Base-by-base conservation (phyloP, 805 yeast genomes). In the Candida fluviatilis region DNA sequence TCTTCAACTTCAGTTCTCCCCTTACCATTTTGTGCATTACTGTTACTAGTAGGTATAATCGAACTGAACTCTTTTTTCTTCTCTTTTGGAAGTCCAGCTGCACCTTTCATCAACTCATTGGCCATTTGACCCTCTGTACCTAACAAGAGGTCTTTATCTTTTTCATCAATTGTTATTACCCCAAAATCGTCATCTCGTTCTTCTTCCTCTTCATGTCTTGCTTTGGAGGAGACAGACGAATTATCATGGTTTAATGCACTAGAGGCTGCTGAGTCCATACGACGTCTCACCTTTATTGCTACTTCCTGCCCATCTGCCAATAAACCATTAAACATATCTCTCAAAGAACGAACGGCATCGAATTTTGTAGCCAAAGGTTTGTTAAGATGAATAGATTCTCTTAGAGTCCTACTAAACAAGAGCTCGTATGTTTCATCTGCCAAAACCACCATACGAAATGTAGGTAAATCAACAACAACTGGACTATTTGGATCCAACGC, bases 351-450 rank as follows among this genome's bases (percentile, higher is more conserved):
- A 40, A 75, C 76, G 27, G 71, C 64, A 49, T 69, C 73, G 33
- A 68, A 66, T 26, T 68, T 65, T 27, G 67, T 61, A 29, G 58
- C 73, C 32, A 75, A 69, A 26, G 74, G 77, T 46, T 75, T 74
- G 40, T 76, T 74, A 34, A 86, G 69, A 53, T 84, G 87, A 36
- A 86, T 73, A 0, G 91, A 75, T n/a, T 69, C 58, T 39, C 84
- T 72, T 24, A 88, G 65, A 0, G 89, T 82, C 18, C 70, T 66
- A 11, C 86, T 71, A 62, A 93, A 93, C 44, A 91, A 78, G 29
- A 84, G 67, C 58, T 93, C 98, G 49, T 88, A 84, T 0, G 96
- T 85, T 52, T 89, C 98, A 57, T 90, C 96, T 0, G 98, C 97
- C 4, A 91, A 66, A 4, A 93, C 66, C 1, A 93, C 95, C 99